Evolutionary conservation across 768 basidiomycete genomes (phyloP), one percentile per base, ranked within the genome.

Genomic region (Leccinum longicurvipes): DNA sequence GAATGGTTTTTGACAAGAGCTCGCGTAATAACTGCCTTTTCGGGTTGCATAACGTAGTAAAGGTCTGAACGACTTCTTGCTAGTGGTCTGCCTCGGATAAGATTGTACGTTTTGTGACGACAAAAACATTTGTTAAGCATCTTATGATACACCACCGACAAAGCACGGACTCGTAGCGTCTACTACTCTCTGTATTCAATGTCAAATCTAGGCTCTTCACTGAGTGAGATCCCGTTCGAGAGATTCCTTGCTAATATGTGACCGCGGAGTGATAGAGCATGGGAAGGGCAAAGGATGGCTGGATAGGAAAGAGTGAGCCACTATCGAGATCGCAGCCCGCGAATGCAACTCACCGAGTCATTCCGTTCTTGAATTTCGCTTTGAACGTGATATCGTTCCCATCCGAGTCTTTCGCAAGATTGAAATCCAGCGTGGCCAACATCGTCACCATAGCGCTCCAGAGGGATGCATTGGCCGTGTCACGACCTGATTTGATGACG

Each of bases 391-490:
- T 23, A 2, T 55, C 60, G 6, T 42, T 50, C 2, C 47, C 60
- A 19, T 53, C 50, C 3, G n/a, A 46, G 23, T 57, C 55, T 24
- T 62, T 53, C 15, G 64, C 52, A 23, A 23, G 47, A 25, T 53
- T 39, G 51, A 66, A 63, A 9, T 63, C 57, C 8, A 66, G 47
- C 17, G 58, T 65, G 19, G 64, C 64, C 6, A 65, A 49, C 64
- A 63, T 63, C 31, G 56, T 63, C 23, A n/a, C 63, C 5, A 63
- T 57, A 2, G 34, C 53, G 24, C 19, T 46, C 61, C 61, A 63
- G 1, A 48, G 0, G 23, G 61, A 55, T 7, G 41, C 45, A 47
- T 53, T 6, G 6, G 51, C 58, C 5, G 45, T 6, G 47, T 63
- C 46, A 25, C 51, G 55, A 34, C 62, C 62, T 63, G 31, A 25